These are phyloP conservation scores for Hamamelis virginiana DNA, from an alignment of 164 flowering plant species.

Conservation along the genomic window DNA sequence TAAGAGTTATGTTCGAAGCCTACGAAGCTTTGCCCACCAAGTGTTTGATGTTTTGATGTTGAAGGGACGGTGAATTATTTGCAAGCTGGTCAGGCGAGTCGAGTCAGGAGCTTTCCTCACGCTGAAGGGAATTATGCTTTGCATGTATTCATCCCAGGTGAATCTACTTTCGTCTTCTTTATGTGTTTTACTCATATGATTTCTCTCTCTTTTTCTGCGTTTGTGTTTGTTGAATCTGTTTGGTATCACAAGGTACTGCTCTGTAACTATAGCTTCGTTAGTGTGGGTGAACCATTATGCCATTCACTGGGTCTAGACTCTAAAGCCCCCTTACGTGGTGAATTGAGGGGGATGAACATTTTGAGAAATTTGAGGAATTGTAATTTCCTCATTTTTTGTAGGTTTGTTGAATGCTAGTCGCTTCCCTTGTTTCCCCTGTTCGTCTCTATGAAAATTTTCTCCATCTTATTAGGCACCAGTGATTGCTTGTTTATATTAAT, in stretches of 20 bases:
- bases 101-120: conserved; percentile 80
- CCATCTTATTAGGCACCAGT: no score
- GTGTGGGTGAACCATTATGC: no score
- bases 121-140: conserved; percentile 88
- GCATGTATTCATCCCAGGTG: conserved; percentile 91
- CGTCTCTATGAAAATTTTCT: no score
- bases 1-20: no score
- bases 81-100: conserved; percentile 38
- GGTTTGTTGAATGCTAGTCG: no score
- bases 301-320: no score
- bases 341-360: no score
- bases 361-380: no score
- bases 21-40: not conserved
- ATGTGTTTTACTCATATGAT: not conserved
- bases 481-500: no score
- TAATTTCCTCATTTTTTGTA: no score
- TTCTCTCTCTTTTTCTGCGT: not conserved
- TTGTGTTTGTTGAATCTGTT: conserved; percentile 5
- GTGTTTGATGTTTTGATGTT: conserved; percentile 15
- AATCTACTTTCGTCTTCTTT: not conserved
- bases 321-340: no score
- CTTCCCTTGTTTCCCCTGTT: no score
- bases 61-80: conserved; percentile 28
- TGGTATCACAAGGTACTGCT: not conserved
- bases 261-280: not conserved